Conservation (phyloP, 1,284 basidiomycete species). For the Ustilago sp. region DNA sequence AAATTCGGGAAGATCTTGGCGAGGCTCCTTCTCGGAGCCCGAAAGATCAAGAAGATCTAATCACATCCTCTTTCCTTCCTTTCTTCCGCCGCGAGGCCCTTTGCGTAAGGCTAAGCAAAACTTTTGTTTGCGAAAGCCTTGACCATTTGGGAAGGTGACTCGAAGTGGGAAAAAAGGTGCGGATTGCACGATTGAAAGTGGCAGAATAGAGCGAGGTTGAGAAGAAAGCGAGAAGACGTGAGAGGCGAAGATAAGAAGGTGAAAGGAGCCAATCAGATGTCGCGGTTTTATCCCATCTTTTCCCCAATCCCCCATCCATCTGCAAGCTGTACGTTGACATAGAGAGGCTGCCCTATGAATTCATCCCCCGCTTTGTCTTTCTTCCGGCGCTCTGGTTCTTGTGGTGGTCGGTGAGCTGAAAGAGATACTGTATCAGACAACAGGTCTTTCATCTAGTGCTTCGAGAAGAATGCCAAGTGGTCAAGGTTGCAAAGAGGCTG, state of each 20-base stretch:
- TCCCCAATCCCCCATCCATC: not conserved
- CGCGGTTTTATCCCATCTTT: slow-evolving; percentile 18
- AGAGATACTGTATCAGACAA: not conserved
- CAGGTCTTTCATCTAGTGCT: not conserved
- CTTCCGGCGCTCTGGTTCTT: not conserved
- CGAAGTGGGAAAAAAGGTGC: slow-evolving; percentile 8
- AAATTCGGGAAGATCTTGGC: not conserved
- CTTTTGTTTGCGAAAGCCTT: not conserved
- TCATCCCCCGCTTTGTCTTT: slow-evolving; percentile 5
- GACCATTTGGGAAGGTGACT: slow-evolving; percentile 20
- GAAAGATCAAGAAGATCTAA: slow-evolving; percentile 30
- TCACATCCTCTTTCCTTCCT: slow-evolving; percentile 10
- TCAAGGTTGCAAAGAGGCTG: not conserved
- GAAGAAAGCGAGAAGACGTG: not conserved
- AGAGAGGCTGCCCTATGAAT: slow-evolving; percentile 3
- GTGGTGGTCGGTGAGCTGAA: not conserved
- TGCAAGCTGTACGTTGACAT: slow-evolving; percentile 1
- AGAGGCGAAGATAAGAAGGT: slow-evolving; percentile 30
- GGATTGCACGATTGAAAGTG: not conserved
- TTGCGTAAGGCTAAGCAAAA: slow-evolving; percentile 38
- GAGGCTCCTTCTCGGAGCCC: slow-evolving; percentile 21
- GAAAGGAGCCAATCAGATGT: slow-evolving; percentile 26
- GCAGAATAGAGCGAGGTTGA: not conserved
- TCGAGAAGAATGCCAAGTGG: not conserved
- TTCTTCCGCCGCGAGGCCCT: slow-evolving; percentile 1